Base-by-base conservation (phyloP, 495 filamentous ascomycete species). In the Penicillium egyptiacum region DNA sequence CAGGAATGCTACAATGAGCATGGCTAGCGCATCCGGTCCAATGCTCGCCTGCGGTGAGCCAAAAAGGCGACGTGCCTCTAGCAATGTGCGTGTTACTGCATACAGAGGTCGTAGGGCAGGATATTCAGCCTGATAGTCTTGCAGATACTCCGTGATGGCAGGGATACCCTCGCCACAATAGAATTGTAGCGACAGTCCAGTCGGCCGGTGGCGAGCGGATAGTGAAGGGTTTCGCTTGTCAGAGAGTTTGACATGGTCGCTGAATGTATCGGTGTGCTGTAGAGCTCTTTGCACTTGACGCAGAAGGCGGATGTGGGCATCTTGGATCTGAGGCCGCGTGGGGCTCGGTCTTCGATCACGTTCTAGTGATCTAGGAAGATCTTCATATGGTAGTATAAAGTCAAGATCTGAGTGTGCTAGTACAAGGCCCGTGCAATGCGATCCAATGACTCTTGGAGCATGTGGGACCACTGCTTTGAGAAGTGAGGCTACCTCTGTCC, bases 1-100 rank as follows among this genome's bases (percentile, higher is more conserved):
- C 11, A 85, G 59, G 42, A 79, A 79, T 2, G 79, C 81, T 14
- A 81, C 79, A n/a, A 86, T 58, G 61, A 86, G 79, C 64, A 85
- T 77, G 51, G 83, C 66, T 14, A 87, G 65, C 5, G 73, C 66
- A 58, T 84, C 80, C 2, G 79, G 68, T 4, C 75, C 73, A 10
- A 86, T 56, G 5, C 80, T 79, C 16, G 75, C 72, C 5, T 65
- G 50, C 50, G 66, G 66, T 23, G 73, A 63, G 16, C 80, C 76
- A 25, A 75, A 75, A 7, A 88, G 60, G 43, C 69, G 66, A 30
- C 75, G 74, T 5, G 77, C 65, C 47, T 81, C 72, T 26, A 88
- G 72, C 19, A 78, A 70, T 20, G 74, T 59, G 40, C 82, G 79
- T 11, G 78, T 57, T 19, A 76, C 48, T 30, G 72, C 58, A 56